A percentile compares a stretch with the other conserved stretches of the same genome.
Conservation (phyloP, 345 rosid genomes). For the Arabis alpina region DNA sequence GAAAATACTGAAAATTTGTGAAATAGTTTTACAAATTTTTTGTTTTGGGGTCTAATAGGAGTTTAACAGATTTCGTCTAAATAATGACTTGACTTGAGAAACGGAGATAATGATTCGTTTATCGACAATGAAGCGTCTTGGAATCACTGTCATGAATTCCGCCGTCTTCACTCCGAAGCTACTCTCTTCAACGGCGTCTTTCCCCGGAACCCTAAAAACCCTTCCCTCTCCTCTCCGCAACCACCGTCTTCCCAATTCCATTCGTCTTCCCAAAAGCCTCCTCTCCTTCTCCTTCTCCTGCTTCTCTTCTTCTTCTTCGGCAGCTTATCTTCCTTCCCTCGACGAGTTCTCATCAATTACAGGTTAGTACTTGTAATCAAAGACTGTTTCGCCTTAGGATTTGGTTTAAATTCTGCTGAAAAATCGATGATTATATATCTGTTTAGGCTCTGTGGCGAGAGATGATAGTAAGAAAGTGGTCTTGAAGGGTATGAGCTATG, state of each 20-base stretch:
- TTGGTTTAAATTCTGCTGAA: not conserved
- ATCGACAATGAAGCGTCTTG: conserved; percentile 38
- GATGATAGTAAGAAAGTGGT: conserved; percentile 51
- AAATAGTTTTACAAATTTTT: too few species aligned
- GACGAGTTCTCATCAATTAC: conserved; percentile 30
- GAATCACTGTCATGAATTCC: conserved; percentile 29
- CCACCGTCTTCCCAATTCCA: conserved; percentile 16
- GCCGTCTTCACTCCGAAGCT: conserved; percentile 18
- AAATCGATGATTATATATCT: not conserved
- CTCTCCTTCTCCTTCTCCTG: conserved; percentile 1
- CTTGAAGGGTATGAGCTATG: conserved; percentile 76
- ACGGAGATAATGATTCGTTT: conserved; percentile 23
- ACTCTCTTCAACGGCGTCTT: conserved; percentile 26
- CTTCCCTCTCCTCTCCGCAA: conserved; percentile 10
- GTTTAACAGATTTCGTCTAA: too few species aligned
- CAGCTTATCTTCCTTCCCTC: conserved; percentile 39
- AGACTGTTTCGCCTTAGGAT: not conserved
- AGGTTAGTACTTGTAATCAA: conserved; percentile 1
- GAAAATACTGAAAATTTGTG: too few species aligned
- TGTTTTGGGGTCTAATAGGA: too few species aligned
- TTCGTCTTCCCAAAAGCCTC: conserved; percentile 20
- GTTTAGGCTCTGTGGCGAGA: conserved; percentile 17
- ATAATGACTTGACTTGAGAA: too few species aligned
- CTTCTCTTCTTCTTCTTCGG: conserved; percentile 29
- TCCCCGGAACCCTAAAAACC: conserved; percentile 17